These are phyloP conservation scores for Amanita rimosa DNA, from an alignment of 768 basidiomycete species.

Conservation along the genomic window DNA sequence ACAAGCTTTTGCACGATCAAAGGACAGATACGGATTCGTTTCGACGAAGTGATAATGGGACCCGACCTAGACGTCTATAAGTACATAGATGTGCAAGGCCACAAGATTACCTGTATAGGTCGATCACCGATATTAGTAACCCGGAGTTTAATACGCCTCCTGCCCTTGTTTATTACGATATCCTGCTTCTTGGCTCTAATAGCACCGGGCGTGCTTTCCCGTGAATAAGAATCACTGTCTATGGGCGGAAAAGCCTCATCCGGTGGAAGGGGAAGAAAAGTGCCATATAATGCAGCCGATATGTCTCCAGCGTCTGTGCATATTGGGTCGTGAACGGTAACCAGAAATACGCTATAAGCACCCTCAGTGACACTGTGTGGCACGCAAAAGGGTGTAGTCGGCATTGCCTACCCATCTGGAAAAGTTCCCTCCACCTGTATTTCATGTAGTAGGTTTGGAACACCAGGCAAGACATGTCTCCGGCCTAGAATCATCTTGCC, in stretches of 20 bases:
- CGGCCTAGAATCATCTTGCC: constrained; percentile 85
- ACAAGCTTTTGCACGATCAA: constrained; percentile 75
- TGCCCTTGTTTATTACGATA: constrained; percentile 68
- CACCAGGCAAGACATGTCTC: constrained; percentile 79
- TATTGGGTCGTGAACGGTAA: constrained; percentile 93
- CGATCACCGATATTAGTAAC: constrained; percentile 91
- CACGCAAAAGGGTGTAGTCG: background rate
- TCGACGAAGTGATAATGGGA: constrained; percentile 95
- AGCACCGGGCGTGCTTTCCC: constrained; percentile 60
- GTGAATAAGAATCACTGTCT: constrained; percentile 36
- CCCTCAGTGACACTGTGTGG: background rate
- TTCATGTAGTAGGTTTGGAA: constrained; percentile 65
- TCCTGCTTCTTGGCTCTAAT: constrained; percentile 53
- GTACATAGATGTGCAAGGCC: constrained; percentile 3
- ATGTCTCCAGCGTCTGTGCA: constrained; percentile 75
- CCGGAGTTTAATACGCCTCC: constrained; percentile 54
- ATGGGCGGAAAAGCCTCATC: constrained; percentile 50
- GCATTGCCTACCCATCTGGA: constrained; percentile 53
- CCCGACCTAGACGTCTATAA: constrained; percentile 46
- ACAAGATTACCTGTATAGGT: constrained; percentile 65
- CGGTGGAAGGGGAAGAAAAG: constrained; percentile 78
- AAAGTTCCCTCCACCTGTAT: constrained; percentile 96
- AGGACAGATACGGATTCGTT: constrained; percentile 69
- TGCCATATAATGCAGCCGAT: constrained; percentile 82
- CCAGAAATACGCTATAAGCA: constrained; percentile 69